Evolutionary conservation across 768 basidiomycete species (phyloP).

Genomic region (Lactarius trivialis): DNA sequence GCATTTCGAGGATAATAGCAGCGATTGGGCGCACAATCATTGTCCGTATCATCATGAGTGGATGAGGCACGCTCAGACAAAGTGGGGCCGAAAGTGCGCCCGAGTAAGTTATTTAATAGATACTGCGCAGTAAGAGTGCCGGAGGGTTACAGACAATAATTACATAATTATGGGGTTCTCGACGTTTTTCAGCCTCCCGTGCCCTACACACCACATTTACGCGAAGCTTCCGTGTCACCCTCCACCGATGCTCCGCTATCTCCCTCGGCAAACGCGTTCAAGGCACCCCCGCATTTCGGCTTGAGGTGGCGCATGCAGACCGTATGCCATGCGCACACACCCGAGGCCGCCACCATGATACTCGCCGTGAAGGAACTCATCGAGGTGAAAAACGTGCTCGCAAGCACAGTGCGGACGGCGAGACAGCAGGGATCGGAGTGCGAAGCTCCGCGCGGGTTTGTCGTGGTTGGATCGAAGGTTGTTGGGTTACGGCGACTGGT

Average conservation of each 20-base stretch:
- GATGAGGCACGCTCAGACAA: too few relatives aligned
- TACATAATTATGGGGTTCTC: too few relatives aligned
- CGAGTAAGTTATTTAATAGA: too few relatives aligned
- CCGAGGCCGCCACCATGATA: constrained; percentile 79
- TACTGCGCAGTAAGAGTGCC: too few relatives aligned
- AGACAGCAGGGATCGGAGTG: constrained; percentile 61
- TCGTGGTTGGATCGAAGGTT: constrained; percentile 37
- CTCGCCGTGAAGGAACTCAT: constrained; percentile 85
- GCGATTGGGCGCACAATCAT: too few relatives aligned
- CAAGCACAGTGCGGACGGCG: constrained; percentile 59
- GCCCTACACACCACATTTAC: too few relatives aligned
- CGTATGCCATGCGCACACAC: constrained; percentile 69
- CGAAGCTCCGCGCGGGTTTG: constrained; percentile 62
- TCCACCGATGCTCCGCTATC: constrained; percentile 72
- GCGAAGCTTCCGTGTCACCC: constrained; percentile 68
- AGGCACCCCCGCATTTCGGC: constrained; percentile 72
- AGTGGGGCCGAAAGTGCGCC: too few relatives aligned
- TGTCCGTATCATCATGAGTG: too few relatives aligned
- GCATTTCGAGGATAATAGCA: too few relatives aligned
- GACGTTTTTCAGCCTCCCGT: too few relatives aligned
- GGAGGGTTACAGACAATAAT: too few relatives aligned
- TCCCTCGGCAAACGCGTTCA: constrained; percentile 66
- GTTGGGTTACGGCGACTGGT: not conserved
- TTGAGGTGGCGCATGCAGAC: constrained; percentile 79
- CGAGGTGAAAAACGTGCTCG: constrained; percentile 78